A percentile compares a stretch with the other conserved stretches of the same genome.
These are phyloP conservation scores for Cladorrhinum sp. DNA, from an alignment of 2,329 filamentous ascomycete genomes.

Conservation along the genomic window DNA sequence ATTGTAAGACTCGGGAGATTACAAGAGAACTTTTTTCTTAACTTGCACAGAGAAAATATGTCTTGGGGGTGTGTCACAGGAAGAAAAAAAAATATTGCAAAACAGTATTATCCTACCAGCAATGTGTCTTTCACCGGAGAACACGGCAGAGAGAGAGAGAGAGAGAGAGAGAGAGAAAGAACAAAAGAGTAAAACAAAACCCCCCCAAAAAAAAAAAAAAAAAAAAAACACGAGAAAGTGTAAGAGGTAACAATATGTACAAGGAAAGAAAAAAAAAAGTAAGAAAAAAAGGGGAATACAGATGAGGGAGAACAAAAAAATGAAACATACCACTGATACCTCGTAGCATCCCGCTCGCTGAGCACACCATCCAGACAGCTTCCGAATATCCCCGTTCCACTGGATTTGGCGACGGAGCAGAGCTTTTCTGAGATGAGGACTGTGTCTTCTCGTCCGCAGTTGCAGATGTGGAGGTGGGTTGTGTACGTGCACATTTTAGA, in stretches of 20 bases:
- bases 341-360: constrained; percentile 31
- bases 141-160: no score
- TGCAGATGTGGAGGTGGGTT: constrained; percentile 38
- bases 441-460: constrained; percentile 37
- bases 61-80: no score
- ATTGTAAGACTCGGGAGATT: no score
- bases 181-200: no score
- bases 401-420: constrained; percentile 33
- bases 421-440: constrained; percentile 41
- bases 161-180: no score
- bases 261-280: background rate
- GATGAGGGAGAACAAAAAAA: background rate
- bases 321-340: constrained; percentile 30
- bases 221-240: no score
- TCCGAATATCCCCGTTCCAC: constrained; percentile 35
- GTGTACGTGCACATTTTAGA: constrained; percentile 41
- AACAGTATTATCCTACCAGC: no score
- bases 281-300: background rate
- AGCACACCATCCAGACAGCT: constrained; percentile 36
- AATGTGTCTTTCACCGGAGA: no score
- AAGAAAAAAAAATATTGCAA: no score
- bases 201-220: no score
- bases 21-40: no score
- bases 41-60: no score
- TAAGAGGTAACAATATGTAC: background rate